phyloP scores from a whole-genome alignment of 768 basidiomycete genomes.

The Russula olivacea region DNA sequence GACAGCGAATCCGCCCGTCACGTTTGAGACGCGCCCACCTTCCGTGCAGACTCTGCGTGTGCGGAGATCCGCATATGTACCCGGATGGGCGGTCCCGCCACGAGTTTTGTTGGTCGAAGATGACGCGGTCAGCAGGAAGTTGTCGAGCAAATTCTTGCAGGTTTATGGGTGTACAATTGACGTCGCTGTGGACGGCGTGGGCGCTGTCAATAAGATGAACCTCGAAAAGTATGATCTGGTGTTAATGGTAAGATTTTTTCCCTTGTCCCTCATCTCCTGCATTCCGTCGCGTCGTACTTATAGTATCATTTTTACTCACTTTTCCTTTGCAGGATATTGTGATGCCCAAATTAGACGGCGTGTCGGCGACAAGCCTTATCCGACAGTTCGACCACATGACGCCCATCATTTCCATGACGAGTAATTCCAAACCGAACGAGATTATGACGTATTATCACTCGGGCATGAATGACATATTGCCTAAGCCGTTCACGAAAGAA shows the following conservation, averaged over 20 bases:
- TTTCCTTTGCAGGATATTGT: conserved; percentile 70
- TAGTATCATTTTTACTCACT: conserved; percentile 5
- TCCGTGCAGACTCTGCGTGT: conserved; percentile 52
- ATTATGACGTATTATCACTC: conserved; percentile 87
- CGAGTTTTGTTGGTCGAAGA: conserved; percentile 92
- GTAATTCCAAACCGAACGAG: conserved; percentile 87
- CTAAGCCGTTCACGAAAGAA: conserved; percentile 96
- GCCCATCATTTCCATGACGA: conserved; percentile 98
- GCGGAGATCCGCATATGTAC: conserved; percentile 73
- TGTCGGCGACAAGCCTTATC: conserved; percentile 88
- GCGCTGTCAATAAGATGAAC: conserved; percentile 95
- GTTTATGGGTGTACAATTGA: conserved; percentile 94
- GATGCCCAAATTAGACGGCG: conserved; percentile 85
- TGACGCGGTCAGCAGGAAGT: conserved; percentile 82
- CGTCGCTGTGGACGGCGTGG: conserved; percentile 88
- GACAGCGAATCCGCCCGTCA: conserved; percentile 8
- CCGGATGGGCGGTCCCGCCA: conserved; percentile 88
- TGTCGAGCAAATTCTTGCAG: conserved; percentile 90
- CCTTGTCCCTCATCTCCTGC: conserved; percentile 7
- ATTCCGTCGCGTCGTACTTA: neutral
- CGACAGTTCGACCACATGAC: conserved; percentile 93
- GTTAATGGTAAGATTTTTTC: conserved; percentile 65
- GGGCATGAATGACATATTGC: conserved; percentile 95
- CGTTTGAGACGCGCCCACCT: conserved; percentile 24
- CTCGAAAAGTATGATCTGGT: conserved; percentile 93